Base-by-base conservation (phyloP, 2,329 filamentous ascomycete species). In the Alternaria arborescens region DNA sequence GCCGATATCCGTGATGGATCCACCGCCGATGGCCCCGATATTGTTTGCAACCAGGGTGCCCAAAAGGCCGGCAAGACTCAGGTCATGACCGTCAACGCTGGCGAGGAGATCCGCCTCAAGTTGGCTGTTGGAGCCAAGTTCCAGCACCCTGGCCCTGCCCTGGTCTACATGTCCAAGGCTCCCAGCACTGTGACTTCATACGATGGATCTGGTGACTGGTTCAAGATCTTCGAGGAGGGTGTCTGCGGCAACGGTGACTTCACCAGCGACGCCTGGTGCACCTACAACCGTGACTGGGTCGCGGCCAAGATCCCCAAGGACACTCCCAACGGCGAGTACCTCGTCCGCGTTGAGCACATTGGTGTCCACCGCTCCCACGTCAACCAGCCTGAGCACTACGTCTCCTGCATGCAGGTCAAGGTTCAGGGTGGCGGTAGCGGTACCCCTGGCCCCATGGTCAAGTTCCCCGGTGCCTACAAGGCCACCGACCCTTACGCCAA, bases 331-430 rank as follows among this genome's bases (percentile, higher is more conserved):
- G 81, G 81, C n/a, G 71, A 82, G 66, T 82, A 83, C 68, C 72
- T 83, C 20, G 65, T 82, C 22, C 76, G 81, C 14, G 70, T 78
- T 41, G 81, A 83, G 72, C 81, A 82, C 59, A 80, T 83, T 41
- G 80, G 72, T 41, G 71, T 69, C 26, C 66, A 69, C 52, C 62
- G 62, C 41, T 65, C 79, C 53, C 67, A 61, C 44, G 64, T 64
- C 42, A 68, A 68, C 38, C 72, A 76, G 55, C 73, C 76, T n/a
- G 76, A 82, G 72, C 82, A 82, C 69, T 83, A 82, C 51, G 67
- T 68, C 48, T 71, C 73, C 4, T 83, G 80, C 69, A 73, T 77
- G 0, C 81, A 83, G 71, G 58, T 83, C 58, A 77, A 79, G 65
- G 75, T 83, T 55, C 69, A 69, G 14, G 74, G 75, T 12, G 70